Percentiles rank a stretch among this genome's conserved stretches.
phyloP scores from a whole-genome alignment of 768 basidiomycete species.

The Suillus hirtellus region DNA sequence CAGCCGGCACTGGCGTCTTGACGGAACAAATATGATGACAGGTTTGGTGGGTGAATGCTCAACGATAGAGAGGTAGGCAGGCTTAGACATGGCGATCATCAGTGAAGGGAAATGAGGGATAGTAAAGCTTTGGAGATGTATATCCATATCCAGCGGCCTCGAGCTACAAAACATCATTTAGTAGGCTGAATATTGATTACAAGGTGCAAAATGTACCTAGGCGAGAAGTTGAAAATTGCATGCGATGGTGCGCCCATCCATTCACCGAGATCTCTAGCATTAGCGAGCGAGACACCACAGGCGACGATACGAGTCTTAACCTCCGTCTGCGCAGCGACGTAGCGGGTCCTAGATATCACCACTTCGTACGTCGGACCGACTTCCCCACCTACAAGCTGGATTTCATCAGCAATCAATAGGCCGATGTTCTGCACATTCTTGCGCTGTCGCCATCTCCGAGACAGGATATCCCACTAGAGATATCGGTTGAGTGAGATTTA shows the following conservation, averaged over 20 bases:
- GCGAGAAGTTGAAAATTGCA: conserved; percentile 97
- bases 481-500: conserved; percentile 8
- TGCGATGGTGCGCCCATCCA: conserved; percentile 97
- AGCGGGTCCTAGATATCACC: conserved; percentile 93
- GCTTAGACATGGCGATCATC: conserved; percentile 99
- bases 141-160: conserved; percentile 96
- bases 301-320: conserved; percentile 93
- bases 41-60: conserved; percentile 87
- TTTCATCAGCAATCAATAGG: conserved; percentile 90
- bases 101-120: conserved; percentile 98
- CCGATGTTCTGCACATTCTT: conserved; percentile 96
- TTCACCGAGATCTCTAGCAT: conserved; percentile 93
- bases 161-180: conserved; percentile 53
- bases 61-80: conserved; percentile 88
- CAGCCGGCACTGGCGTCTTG: conserved; percentile 89
- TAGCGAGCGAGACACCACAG: conserved; percentile 92
- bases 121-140: conserved; percentile 93
- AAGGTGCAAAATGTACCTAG: conserved; percentile 52
- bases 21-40: conserved; percentile 90
- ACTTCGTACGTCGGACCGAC: conserved; percentile 97
- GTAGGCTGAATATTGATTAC: not conserved
- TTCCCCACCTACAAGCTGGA: conserved; percentile 93
- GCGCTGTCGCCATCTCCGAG: conserved; percentile 92
- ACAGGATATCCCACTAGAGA: conserved; percentile 89
- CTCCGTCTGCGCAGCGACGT: conserved; percentile 92